Conservation (phyloP, 768 basidiomycete species). For the Russula dissimulans region DNA sequence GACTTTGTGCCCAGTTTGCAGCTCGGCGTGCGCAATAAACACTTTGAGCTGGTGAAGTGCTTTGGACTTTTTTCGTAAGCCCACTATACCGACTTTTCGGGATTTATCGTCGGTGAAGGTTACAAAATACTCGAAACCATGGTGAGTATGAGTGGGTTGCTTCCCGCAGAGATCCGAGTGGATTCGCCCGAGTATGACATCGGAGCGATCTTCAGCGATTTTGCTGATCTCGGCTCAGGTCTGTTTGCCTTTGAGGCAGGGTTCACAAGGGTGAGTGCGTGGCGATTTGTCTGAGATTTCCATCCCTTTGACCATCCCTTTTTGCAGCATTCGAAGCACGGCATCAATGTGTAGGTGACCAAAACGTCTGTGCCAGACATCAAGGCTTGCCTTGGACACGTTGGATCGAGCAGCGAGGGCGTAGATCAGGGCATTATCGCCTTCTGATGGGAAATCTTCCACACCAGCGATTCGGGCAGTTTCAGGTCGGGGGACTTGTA, state of each 20-base stretch:
- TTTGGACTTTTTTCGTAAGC: constrained; percentile 17
- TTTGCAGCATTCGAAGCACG: neutral
- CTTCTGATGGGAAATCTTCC: no score
- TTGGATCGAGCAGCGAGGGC: no score
- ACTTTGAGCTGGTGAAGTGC: constrained; percentile 7
- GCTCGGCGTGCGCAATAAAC: constrained; percentile 12
- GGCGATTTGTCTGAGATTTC: neutral
- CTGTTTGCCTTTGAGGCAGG: constrained; percentile 24
- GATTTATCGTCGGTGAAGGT: constrained; percentile 21
- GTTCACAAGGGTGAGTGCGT: neutral
- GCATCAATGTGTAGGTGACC: no score
- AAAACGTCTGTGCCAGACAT: neutral
- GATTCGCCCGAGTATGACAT: neutral
- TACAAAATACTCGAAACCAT: constrained; percentile 17
- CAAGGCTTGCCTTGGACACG: no score
- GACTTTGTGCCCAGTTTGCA: constrained; percentile 13
- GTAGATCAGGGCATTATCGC: no score
- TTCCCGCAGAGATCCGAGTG: constrained; percentile 23
- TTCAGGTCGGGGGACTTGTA: no score
- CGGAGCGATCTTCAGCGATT: neutral
- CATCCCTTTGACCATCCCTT: constrained; percentile 4
- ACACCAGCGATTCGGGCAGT: no score
- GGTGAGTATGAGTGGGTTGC: constrained; percentile 5
- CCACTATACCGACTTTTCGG: constrained; percentile 7
- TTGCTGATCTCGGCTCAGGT: constrained; percentile 11